A percentile compares a stretch with the other conserved stretches of the same genome.
phyloP scores from a whole-genome alignment of 306 rosid genomes.

The Clitoria ternatea region DNA sequence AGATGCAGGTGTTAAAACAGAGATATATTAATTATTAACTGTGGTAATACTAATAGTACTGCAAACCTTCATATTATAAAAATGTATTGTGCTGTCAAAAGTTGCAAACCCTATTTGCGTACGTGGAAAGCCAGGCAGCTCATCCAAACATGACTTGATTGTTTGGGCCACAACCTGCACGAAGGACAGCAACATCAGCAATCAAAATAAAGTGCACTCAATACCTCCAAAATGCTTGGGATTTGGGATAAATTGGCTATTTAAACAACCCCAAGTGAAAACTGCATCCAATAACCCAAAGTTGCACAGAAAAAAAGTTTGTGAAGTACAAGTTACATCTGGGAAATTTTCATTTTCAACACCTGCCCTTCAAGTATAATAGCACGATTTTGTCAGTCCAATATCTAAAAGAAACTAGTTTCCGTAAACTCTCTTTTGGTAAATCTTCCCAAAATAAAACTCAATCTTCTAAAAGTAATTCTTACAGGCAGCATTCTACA shows the following conservation, averaged over 20 bases:
- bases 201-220: conserved; percentile 4
- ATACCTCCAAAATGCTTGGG: conserved; percentile 3
- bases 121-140: conserved; percentile 92
- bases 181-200: conserved; percentile 9
- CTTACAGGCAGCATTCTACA: not conserved
- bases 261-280: conserved; percentile 11
- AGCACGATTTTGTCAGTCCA: not conserved
- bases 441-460: conserved; percentile 14
- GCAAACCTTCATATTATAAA: conserved; percentile 91
- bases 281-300: conserved; percentile 16
- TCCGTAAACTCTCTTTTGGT: not conserved
- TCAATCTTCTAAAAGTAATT: not conserved
- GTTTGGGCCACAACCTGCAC: conserved; percentile 90
- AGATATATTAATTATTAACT: conserved; percentile 3
- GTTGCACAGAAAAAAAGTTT: not conserved
- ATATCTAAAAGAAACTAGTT: not conserved
- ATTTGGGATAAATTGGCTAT: not conserved
- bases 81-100: conserved; percentile 94
- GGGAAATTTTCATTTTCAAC: not conserved
- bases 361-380: not conserved
- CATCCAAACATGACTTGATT: conserved; percentile 87
- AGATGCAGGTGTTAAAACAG: not conserved
- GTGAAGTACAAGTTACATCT: not conserved
- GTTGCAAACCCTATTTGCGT: conserved; percentile 99
- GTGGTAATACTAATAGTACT: conserved; percentile 17